phyloP scores from a whole-genome alignment of 2,329 filamentous ascomycete genomes.

The Alternaria rosae region DNA sequence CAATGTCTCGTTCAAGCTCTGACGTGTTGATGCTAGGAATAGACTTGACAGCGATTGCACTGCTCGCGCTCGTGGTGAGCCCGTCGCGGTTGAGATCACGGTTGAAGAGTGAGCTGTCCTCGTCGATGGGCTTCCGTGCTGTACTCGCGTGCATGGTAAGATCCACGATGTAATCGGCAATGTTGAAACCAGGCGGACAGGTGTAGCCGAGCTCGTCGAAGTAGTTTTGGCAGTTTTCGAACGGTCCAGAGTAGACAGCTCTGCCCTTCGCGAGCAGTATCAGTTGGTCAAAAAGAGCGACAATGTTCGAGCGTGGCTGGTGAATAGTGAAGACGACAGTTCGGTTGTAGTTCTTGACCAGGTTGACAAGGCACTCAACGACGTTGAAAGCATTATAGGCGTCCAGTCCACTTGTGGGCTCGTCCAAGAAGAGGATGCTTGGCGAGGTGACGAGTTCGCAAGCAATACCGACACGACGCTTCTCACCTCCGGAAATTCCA shows the following conservation, averaged over 20 bases:
- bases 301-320: constrained; percentile 96
- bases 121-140: constrained; percentile 61
- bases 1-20: constrained; percentile 69
- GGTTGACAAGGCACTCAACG: constrained; percentile 89
- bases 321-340: constrained; percentile 99
- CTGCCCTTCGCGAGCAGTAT: constrained; percentile 87
- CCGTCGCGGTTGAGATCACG: constrained; percentile 70
- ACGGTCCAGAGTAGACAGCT: constrained; percentile 92
- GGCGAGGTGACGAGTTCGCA: constrained; percentile 98
- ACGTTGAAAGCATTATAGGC: constrained; percentile 99
- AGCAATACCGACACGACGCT: constrained; percentile 93
- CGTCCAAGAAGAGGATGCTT: constrained; percentile 95
- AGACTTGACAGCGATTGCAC: constrained; percentile 87
- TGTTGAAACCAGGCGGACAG: constrained; percentile 97
- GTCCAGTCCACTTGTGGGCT: constrained; percentile 94
- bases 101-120: constrained; percentile 66
- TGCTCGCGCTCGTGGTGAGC: constrained; percentile 79
- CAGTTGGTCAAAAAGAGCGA: constrained; percentile 94
- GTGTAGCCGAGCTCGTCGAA: constrained; percentile 92
- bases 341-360: constrained; percentile 95
- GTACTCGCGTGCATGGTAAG: constrained; percentile 93
- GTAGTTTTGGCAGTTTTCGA: constrained; percentile 86
- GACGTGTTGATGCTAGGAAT: constrained; percentile 82
- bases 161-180: constrained; percentile 96
- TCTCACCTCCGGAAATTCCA: constrained; percentile 96